phyloP scores from a whole-genome alignment of 2,329 filamentous ascomycete species.

The Blumeria hordei region DNA sequence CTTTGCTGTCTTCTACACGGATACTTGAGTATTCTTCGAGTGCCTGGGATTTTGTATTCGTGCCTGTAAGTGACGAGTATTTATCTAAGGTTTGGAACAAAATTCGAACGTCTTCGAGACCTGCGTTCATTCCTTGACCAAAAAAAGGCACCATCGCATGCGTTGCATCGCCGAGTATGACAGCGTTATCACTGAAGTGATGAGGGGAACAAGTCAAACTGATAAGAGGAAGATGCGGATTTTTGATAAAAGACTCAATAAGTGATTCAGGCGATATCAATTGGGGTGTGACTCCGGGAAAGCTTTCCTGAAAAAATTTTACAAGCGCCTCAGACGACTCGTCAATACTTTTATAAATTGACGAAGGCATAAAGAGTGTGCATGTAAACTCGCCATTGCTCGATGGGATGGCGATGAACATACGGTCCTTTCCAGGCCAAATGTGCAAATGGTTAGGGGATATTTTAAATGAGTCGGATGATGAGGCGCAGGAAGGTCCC shows the following conservation, averaged over 20 bases:
- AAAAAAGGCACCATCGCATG: constrained; percentile 99
- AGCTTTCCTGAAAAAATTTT: constrained; percentile 57
- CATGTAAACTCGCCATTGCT: constrained; percentile 69
- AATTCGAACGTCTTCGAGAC: constrained; percentile 77
- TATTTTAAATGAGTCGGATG: constrained; percentile 38
- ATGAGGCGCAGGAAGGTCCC: constrained; percentile 10
- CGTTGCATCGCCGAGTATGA: constrained; percentile 79
- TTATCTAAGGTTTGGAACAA: constrained; percentile 65
- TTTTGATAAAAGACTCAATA: constrained; percentile 47
- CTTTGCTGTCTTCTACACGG: constrained; percentile 55
- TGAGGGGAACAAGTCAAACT: constrained; percentile 83
- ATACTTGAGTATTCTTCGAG: constrained; percentile 51
- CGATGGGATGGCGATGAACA: constrained; percentile 93
- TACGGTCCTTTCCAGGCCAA: constrained; percentile 81
- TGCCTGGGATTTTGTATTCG: constrained; percentile 41
- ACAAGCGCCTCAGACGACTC: constrained; percentile 32
- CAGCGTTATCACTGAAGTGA: constrained; percentile 51
- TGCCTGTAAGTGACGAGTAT: constrained; percentile 19
- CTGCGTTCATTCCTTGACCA: constrained; percentile 93
- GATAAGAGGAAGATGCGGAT: constrained; percentile 81
- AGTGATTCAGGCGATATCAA: constrained; percentile 46
- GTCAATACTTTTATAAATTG: constrained; percentile 45
- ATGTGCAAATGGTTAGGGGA: constrained; percentile 90
- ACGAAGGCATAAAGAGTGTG: constrained; percentile 66
- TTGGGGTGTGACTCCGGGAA: constrained; percentile 53